Evolutionary conservation across 2,329 filamentous ascomycete species (phyloP), one percentile per base, ranked within the genome.

Genomic region (Talaromyces atroroseus): DNA sequence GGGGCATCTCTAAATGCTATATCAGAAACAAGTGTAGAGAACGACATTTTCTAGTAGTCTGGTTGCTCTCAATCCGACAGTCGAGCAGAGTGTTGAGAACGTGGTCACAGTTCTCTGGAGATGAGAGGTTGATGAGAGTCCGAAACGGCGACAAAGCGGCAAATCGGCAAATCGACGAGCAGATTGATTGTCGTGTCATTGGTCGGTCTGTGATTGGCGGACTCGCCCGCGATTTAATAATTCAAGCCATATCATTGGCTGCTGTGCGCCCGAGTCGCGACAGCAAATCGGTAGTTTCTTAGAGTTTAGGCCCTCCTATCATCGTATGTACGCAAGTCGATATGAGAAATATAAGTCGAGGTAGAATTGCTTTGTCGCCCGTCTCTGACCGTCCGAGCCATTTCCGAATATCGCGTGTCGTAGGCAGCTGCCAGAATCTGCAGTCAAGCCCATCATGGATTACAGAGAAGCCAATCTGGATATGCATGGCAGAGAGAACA

Each of bases 21-120:
- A 58, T 79, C 77, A 20, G 77, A 78, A 21, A 79, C 77, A 11
- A 79, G 71, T 44, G 74, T 74, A 20, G 77, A 79, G 61, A 79
- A 79, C 5, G 77, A 79, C 77, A 79, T 58, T 51, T 32, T 48
- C 2, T n/a, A n/a, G 20, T 4, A 14, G 36, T 18, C 3, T 10
- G 10, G 12, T 34, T 14, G 32, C 32, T 40, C 16, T 40, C n/a
- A 40, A 18, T 40, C 18, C 36, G 36, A 18, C 18, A 16, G 36
- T 7, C 14, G 29, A 32, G 29, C 32, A 16, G 16, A 14, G 16
- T 36, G 32, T 36, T 12, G 29, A 32, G 29, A 12, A 12, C 29
- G 29, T 32, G 4, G 29, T 32, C 29, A 7, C 3, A 26, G 24
- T 26, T 26, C 7, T 4, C 24, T 26, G 26, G 26, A 4, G 26